Conservation (phyloP, 345 rosid species). For the Eucalyptus dawsonii region DNA sequence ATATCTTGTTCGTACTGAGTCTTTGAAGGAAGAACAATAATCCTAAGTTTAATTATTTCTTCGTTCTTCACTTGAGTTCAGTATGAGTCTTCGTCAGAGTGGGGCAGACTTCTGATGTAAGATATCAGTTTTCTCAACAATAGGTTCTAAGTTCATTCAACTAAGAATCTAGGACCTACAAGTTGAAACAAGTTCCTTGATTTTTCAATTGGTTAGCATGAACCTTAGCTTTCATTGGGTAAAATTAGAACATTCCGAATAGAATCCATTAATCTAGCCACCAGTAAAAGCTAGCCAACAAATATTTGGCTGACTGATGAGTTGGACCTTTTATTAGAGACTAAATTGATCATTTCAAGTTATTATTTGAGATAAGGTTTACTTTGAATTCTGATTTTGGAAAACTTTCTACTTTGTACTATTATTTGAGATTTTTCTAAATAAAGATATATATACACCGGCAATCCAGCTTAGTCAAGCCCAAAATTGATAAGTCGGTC, state of each 20-base stretch:
- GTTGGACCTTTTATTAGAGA: not conserved
- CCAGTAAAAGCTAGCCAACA: not conserved
- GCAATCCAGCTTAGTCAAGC: not conserved
- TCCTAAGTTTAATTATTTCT: no score
- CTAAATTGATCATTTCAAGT: not conserved
- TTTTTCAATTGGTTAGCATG: not conserved
- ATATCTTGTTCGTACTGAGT: no score
- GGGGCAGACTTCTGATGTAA: no score
- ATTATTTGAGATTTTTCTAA: not conserved
- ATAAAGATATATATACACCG: not conserved
- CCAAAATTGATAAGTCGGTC: not conserved
- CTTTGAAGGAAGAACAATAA: no score
- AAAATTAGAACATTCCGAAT: not conserved
- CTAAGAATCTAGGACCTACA: no score
- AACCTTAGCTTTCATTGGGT: not conserved
- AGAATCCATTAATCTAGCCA: not conserved
- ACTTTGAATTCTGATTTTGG: not conserved
- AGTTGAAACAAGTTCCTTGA: not conserved
- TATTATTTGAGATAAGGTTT: not conserved
- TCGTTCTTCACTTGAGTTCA: no score
- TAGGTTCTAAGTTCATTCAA: no score
- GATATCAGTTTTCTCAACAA: no score
- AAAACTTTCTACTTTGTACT: not conserved
- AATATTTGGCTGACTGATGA: not conserved
- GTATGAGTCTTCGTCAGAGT: rapidly evolving